Evolutionary conservation across 129 eudicot genomes (phyloP), one percentile per base, ranked within the genome.

Genomic region (Centella asiatica): DNA sequence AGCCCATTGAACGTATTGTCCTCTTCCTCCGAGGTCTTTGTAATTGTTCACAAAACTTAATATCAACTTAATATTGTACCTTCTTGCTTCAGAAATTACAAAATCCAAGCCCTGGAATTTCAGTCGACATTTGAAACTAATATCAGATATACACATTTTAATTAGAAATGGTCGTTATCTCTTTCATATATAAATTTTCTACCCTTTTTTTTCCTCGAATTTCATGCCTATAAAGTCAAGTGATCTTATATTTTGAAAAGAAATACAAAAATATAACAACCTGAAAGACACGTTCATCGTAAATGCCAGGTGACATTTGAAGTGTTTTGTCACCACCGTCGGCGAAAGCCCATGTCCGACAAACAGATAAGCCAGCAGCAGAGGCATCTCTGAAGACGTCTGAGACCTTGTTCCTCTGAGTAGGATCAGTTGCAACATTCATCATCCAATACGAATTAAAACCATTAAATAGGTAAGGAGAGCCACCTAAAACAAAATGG

Each of bases 381-480:
- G 74, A 28, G 5, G 77, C 81, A 4, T 77, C 67, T 0, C 46
- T 50, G 25, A 77, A 67, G 0, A 49, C 77, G 4, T 61, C 19
- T 19, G 82, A 31, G 25, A 77, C 67, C 22, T 71, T 61, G 40
- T 62, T 18, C 50, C 77, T 69, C 15, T 62, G 42, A 47, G 55
- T 48, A 8, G 77, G 77, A 25, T 77, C 66, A 37, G 71, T 1
- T 18, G 82, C 82, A 29, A 72, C 64, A 32, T 46, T 45, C 82
- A 77, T 77, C 55, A 62, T 40, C 82, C 82, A 77, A 17, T 71
- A 77, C 20, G 82, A 52, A 25, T 77, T 77, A 39, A 77, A 77
- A 10, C 77, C 77, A 44, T 57, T 73, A 7, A 73, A 72, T 8
- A 72, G 45, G 49, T 46, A 72, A 28, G 70, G 70, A 1, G 70